Base-by-base conservation (phyloP, 495 filamentous ascomycete genomes). In the Penicillium roqueforti region DNA sequence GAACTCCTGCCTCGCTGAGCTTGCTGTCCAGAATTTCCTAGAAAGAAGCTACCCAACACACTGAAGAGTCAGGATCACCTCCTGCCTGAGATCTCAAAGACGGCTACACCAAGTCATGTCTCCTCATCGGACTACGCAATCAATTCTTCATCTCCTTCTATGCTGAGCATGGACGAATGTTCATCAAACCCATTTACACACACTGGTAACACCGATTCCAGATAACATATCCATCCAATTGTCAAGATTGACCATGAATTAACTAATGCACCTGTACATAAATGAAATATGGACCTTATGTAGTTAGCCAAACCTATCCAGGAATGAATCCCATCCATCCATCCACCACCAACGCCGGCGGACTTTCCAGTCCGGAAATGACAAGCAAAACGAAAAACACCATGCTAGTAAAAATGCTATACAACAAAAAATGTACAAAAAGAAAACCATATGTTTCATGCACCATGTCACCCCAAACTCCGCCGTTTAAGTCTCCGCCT, bases 401-500 rank as follows among this genome's bases (percentile, higher is more conserved):
- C 42, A 48, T 19, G 29, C 45, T 29, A 48, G 20, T 31, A n/a
- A 37, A 22, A 5, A 18, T 37, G 25, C 23, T 32, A 48, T 31
- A 9, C 11, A 19, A 52, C 13, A 36, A 25, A 26, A 39, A 36
- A 22, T 10, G 13, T 26, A 52, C 13, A 36, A 25, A 26, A 39
- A 36, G 16, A 28, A 42, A 28, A 23, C 25, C 16, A 45, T 2
- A 19, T 28, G 1, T 11, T 13, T 16, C 32, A 16, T 16, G 32
- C 32, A 36, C 14, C 14, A 36, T 31, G 28, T 46, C 54, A 56
- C 26, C 62, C 64, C 34, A 59, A 54, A 51, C 71, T 73, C 19
- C 66, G 69, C 51, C 77, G 60, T 48, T 70, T 79, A 51, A 73
- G 56, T 8, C 69, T 52, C 19, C 77, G 73, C 63, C 82, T 77